These are phyloP conservation scores for Nothophoma quercina DNA, from an alignment of 2,329 filamentous ascomycete species.

Conservation along the genomic window DNA sequence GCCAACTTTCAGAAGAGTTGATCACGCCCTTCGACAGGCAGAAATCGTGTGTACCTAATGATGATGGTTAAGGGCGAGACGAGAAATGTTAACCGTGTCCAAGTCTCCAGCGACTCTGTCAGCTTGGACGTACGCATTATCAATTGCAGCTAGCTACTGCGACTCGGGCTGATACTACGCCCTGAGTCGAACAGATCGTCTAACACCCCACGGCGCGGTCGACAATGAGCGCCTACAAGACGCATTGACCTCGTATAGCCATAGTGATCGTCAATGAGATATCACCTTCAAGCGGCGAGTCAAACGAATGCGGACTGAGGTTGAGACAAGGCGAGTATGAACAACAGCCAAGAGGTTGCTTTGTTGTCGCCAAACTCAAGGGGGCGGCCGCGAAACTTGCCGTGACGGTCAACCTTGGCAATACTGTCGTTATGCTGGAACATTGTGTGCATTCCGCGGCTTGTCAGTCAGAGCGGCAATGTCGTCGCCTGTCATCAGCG, in stretches of 20 bases:
- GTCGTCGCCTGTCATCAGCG: not conserved
- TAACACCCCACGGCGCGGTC: not conserved
- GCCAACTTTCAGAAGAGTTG: too few relatives aligned
- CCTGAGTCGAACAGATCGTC: not conserved
- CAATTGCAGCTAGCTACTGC: not conserved
- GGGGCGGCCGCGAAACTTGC: conserved; percentile 5
- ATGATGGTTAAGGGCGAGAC: too few relatives aligned
- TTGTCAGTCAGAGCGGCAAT: not conserved
- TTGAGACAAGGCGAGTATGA: conserved; percentile 18
- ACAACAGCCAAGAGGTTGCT: conserved; percentile 9
- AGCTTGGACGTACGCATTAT: not conserved
- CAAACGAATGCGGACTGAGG: conserved; percentile 11
- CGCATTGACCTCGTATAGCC: not conserved
- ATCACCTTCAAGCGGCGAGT: not conserved
- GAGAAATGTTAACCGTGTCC: too few relatives aligned
- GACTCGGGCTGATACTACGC: not conserved
- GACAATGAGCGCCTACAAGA: not conserved
- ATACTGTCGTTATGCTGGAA: not conserved
- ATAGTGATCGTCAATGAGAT: not conserved
- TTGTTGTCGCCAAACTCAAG: conserved; percentile 10
- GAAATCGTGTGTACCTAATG: too few relatives aligned
- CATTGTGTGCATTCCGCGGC: not conserved
- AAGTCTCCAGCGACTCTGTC: not conserved
- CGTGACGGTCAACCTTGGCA: not conserved
- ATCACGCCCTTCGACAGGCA: too few relatives aligned